Percentiles rank a stretch among this genome's conserved stretches.
These are phyloP conservation scores for Parmelia sp. DNA, from an alignment of 495 filamentous ascomycete species.

Conservation along the genomic window DNA sequence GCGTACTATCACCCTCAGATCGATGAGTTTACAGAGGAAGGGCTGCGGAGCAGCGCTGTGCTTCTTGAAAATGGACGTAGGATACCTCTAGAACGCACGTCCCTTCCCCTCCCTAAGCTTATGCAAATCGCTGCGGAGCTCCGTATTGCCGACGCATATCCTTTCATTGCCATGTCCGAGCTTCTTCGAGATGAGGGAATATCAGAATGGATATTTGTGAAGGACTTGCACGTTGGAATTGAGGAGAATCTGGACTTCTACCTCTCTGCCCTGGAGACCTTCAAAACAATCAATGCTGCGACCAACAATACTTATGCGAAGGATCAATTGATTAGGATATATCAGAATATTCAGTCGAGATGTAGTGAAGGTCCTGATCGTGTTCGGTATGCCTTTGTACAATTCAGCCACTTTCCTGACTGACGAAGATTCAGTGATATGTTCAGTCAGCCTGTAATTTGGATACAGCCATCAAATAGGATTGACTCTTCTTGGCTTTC, in stretches of 20 bases:
- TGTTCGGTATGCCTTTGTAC: constrained; percentile 1
- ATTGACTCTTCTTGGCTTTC: constrained; percentile 3
- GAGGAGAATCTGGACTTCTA: constrained; percentile 7
- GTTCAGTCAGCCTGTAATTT: background rate
- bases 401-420: background rate
- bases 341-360: constrained; percentile 1
- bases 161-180: constrained; percentile 5
- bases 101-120: constrained; percentile 2
- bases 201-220: background rate
- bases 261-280: background rate
- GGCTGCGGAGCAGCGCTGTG: background rate
- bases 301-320: constrained; percentile 2
- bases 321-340: background rate
- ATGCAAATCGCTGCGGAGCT: constrained; percentile 4
- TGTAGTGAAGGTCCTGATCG: constrained; percentile 3
- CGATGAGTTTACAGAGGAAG: background rate
- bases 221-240: constrained; percentile 5
- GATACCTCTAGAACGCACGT: background rate
- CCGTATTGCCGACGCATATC: constrained; percentile 7
- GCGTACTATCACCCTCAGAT: background rate
- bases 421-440: background rate
- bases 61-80: constrained; percentile 5
- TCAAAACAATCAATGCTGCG: background rate
- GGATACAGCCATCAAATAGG: background rate
- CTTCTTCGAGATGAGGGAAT: constrained; percentile 1